Base-by-base conservation (phyloP, 2,329 filamentous ascomycete species). In the Lecanicillium sp. region DNA sequence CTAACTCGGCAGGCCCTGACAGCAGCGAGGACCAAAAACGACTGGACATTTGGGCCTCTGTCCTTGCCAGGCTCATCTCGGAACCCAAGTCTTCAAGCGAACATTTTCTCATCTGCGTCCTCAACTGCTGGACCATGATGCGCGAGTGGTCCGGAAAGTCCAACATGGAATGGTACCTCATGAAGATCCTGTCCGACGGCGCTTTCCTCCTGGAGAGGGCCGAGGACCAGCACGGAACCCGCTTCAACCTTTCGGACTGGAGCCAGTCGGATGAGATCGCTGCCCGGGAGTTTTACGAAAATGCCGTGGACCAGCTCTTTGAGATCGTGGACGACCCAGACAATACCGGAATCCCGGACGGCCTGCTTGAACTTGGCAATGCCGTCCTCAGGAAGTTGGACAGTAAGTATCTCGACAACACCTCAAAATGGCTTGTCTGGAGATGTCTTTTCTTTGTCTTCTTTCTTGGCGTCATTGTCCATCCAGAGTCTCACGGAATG, bases 361-460 rank as follows among this genome's bases (percentile, higher is more conserved):
- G 88, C 49, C 83, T 93, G 17, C 70, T 96, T 60, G 85, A 90
- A 60, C 79, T 98, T 56, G 87, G 88, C 54, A 87, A 86, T 63
- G 87, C 89, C 54, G 88, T 96, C 51, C 70, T 95, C 37, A 77
- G 78, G 51, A 90, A 90, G 58, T 72, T 95, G 51, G 83, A 87
- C 54, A 76, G 76, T 55, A 83, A 85, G 55, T 79, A 79, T 54
- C 81, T 87, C 52, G 83, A 86, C 55, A 81, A 80, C 56, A 89
- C 89, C 32, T 81, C 89, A 53, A 83, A 83, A 56, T 94, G 90
- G 72, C 78, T 97, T 55, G 83, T 96, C 54, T 87, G 85, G 58
- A 86, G 90, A 62, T 98, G 91, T 83, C 83, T 96, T 53, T 95
- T 97, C 64, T 86, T 89, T 53, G 84, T 85, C 44, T 96, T 93